Evolutionary conservation across 441 rosid species (phyloP).

Genomic region (Eugenia klotzschiana): DNA sequence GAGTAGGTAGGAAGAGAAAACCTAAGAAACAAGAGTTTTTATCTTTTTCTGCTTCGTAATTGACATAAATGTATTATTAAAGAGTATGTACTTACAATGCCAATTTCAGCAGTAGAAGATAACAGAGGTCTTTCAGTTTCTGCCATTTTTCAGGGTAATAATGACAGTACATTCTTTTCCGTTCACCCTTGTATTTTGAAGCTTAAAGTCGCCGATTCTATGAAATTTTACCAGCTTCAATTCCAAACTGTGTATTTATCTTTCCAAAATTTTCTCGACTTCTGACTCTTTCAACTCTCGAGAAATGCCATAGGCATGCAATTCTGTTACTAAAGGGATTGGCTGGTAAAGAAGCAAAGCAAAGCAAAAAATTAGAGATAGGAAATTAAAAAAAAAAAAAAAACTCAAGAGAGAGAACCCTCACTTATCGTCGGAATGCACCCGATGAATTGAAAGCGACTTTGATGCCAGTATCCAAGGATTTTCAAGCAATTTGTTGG

Average conservation of each 20-base stretch:
- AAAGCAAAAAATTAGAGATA: too few species aligned
- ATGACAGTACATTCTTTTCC: background rate
- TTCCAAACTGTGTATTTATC: background rate
- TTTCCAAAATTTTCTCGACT: background rate
- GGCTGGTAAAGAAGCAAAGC: too few species aligned
- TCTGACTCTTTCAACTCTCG: background rate
- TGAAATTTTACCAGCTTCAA: background rate
- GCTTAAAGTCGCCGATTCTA: background rate
- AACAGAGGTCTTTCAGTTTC: background rate
- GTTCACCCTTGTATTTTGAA: background rate
- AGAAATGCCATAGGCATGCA: too few species aligned
- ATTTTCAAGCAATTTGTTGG: background rate
- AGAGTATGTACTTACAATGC: background rate
- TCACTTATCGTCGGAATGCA: too few species aligned
- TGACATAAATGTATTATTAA: background rate
- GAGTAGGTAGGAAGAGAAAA: background rate
- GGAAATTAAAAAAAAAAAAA: too few species aligned
- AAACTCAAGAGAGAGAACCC: background rate
- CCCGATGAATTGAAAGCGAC: background rate
- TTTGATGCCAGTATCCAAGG: background rate
- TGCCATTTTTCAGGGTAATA: background rate
- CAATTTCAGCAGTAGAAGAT: background rate
- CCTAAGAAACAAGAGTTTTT: background rate
- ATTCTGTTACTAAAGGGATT: too few species aligned
- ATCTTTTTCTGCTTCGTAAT: background rate